Percentiles rank a stretch among this genome's conserved stretches.
Conservation (phyloP, 2,329 filamentous ascomycete genomes). For the Beauveria brongniartii region DNA sequence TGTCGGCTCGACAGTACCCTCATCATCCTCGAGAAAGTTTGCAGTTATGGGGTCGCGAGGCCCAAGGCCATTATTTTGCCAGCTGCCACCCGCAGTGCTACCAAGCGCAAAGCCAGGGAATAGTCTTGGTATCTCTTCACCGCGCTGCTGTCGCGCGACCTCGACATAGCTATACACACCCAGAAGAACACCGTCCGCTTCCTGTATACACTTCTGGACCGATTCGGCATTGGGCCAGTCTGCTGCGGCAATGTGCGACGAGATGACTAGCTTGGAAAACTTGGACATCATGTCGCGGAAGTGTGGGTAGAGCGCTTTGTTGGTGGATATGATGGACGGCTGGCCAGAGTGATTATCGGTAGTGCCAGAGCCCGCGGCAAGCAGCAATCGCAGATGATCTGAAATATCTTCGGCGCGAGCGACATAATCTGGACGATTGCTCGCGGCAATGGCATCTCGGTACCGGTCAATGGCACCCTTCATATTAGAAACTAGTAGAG, state of each 20-base stretch:
- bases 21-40: conserved; percentile 79
- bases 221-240: conserved; percentile 95
- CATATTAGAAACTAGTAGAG: conserved; percentile 85
- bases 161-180: conserved; percentile 96
- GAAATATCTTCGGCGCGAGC: conserved; percentile 95
- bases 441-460: conserved; percentile 76
- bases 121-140: conserved; percentile 86
- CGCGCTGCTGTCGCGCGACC: conserved; percentile 84
- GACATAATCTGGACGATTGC: conserved; percentile 83
- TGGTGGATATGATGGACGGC: conserved; percentile 97
- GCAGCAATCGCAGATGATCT: conserved; percentile 82
- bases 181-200: conserved; percentile 91
- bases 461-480: conserved; percentile 83
- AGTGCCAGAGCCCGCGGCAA: conserved; percentile 93
- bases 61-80: conserved; percentile 65
- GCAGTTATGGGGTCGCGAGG: conserved; percentile 66
- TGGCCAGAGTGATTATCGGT: conserved; percentile 98
- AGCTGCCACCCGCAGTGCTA: conserved; percentile 75
- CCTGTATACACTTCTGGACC: conserved; percentile 87
- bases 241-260: conserved; percentile 91
- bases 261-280: conserved; percentile 97
- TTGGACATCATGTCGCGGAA: conserved; percentile 99
- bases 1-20: conserved; percentile 62
- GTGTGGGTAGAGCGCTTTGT: conserved; percentile 93
- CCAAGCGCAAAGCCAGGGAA: conserved; percentile 90